phyloP scores from a whole-genome alignment of 2,329 filamentous ascomycete genomes.

The Colletotrichum higginsianum region DNA sequence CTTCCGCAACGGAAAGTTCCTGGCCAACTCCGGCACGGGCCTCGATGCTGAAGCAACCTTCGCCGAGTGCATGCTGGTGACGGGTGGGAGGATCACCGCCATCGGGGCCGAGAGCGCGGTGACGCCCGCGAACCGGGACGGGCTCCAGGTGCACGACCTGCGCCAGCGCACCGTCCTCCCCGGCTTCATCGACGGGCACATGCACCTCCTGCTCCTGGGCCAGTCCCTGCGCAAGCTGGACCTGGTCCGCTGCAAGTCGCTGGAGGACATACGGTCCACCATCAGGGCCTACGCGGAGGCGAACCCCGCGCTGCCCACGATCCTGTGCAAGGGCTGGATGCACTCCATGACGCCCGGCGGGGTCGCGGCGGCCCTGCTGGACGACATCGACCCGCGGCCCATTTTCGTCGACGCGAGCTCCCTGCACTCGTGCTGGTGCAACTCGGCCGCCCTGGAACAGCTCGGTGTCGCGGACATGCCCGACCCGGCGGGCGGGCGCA shows the following conservation, averaged over 20 bases:
- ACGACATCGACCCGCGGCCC: conserved; percentile 60
- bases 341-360: conserved; percentile 58
- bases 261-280: conserved; percentile 54
- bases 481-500: conserved; percentile 58
- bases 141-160: conserved; percentile 11
- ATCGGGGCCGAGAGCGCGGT: conserved; percentile 17
- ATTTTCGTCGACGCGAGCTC: conserved; percentile 62
- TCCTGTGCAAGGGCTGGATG: conserved; percentile 61
- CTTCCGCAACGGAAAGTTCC: conserved; percentile 50
- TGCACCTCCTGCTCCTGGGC: conserved; percentile 60
- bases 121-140: neutral
- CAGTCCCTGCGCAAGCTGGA: conserved; percentile 56
- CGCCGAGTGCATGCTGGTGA: conserved; percentile 24
- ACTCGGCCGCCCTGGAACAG: conserved; percentile 58
- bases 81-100: conserved; percentile 15
- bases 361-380: conserved; percentile 57
- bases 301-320: conserved; percentile 54
- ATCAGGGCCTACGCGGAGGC: conserved; percentile 53
- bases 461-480: conserved; percentile 55
- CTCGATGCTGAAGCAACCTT: conserved; percentile 42
- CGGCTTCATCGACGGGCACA: conserved; percentile 61
- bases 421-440: conserved; percentile 62
- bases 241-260: conserved; percentile 52
- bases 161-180: conserved; percentile 48
- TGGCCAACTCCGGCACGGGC: conserved; percentile 46